Evolutionary conservation across 768 basidiomycete species (phyloP).

Genomic region (Cyathus striatus): DNA sequence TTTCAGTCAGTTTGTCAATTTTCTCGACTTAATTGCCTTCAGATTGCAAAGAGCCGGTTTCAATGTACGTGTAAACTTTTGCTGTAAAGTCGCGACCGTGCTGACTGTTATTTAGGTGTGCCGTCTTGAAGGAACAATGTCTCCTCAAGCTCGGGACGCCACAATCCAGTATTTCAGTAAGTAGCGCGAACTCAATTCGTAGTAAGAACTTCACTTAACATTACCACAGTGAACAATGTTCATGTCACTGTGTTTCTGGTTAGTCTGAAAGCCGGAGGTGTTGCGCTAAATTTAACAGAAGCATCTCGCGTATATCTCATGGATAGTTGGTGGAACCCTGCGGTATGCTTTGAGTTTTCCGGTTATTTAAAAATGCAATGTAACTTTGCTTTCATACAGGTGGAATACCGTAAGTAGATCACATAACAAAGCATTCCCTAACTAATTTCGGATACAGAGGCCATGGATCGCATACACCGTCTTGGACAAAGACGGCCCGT

Average conservation of each 20-base stretch:
- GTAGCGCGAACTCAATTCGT: constrained; percentile 17
- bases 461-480: constrained; percentile 96
- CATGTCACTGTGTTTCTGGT: constrained; percentile 98
- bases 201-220: neutral
- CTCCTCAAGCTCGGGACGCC: constrained; percentile 91
- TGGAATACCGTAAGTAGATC: constrained; percentile 68
- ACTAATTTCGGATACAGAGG: constrained; percentile 49
- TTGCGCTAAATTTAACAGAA: constrained; percentile 84
- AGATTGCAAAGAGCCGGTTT: constrained; percentile 91
- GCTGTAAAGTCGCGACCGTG: neutral
- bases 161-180: constrained; percentile 92
- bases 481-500: constrained; percentile 94
- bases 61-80: constrained; percentile 44
- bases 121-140: constrained; percentile 94
- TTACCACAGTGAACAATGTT: constrained; percentile 75
- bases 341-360: constrained; percentile 39
- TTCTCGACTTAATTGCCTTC: constrained; percentile 90
- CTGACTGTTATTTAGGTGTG: constrained; percentile 55
- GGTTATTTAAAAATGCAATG: neutral
- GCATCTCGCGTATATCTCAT: constrained; percentile 93
- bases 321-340: constrained; percentile 99
- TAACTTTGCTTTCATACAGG: constrained; percentile 26
- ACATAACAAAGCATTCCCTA: neutral
- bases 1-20: constrained; percentile 93
- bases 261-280: constrained; percentile 93